phyloP scores from a whole-genome alignment of 257 asterid species.

The Fraxinus anomala region DNA sequence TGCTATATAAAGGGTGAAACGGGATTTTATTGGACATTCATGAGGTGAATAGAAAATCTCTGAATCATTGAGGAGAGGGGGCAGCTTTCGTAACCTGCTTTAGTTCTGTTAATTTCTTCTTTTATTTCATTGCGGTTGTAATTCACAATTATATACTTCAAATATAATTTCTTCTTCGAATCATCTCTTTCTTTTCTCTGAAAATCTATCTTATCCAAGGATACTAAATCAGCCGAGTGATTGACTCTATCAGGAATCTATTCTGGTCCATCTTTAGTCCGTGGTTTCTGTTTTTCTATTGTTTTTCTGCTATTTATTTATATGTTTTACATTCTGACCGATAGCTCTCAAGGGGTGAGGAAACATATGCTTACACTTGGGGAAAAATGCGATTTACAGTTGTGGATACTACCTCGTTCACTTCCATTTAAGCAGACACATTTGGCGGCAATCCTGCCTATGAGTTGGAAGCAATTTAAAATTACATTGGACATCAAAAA shows the following conservation, averaged over 20 bases:
- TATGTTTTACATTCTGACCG: not conserved
- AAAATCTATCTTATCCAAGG: too few species aligned
- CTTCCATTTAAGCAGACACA: not conserved
- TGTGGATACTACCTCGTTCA: not conserved
- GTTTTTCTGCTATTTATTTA: not conserved
- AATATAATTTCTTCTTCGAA: too few species aligned
- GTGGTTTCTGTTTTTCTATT: not conserved
- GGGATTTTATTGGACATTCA: too few species aligned
- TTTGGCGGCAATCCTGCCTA: not conserved
- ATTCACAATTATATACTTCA: too few species aligned
- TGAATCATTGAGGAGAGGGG: too few species aligned
- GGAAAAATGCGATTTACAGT: slow-evolving; percentile 4
- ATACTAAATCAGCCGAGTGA: too few species aligned
- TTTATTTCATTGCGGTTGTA: too few species aligned
- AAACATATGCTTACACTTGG: not conserved
- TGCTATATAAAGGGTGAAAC: too few species aligned
- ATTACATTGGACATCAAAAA: not conserved
- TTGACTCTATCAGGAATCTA: not conserved
- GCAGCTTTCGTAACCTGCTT: too few species aligned
- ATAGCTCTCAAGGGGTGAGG: not conserved
- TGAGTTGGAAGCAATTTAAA: not conserved
- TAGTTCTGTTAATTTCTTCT: too few species aligned
- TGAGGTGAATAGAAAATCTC: too few species aligned
- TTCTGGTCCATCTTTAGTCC: not conserved
- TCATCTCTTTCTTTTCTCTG: too few species aligned